Percentiles rank a stretch among this genome's conserved stretches.
Conservation (phyloP, 2,329 filamentous ascomycete species). For the Paraphoma chrysanthemicola region DNA sequence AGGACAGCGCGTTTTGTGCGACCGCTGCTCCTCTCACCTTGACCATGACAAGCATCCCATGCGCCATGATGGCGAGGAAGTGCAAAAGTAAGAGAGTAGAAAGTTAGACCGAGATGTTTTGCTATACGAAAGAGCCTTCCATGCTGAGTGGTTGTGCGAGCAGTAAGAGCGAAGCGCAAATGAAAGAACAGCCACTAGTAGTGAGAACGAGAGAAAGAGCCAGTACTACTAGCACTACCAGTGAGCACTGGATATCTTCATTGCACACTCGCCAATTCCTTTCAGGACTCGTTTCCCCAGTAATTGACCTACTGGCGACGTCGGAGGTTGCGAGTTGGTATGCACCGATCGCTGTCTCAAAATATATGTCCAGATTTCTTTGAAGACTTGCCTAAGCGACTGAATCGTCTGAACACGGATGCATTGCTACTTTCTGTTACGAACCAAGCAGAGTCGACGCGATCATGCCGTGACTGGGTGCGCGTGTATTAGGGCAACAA, state of each 20-base stretch:
- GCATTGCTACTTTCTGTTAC: too few species aligned
- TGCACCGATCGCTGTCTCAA: too few species aligned
- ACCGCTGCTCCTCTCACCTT: slow-evolving; percentile 5
- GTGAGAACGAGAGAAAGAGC: not conserved
- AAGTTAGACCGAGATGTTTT: slow-evolving; percentile 1
- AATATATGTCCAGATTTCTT: too few species aligned
- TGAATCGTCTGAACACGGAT: too few species aligned
- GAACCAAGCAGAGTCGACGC: too few species aligned
- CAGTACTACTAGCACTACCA: not conserved
- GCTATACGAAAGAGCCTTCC: slow-evolving; percentile 1
- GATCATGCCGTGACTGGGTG: too few species aligned
- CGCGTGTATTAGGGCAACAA: too few species aligned
- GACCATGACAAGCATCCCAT: slow-evolving; percentile 1
- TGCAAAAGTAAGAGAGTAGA: slow-evolving; percentile 6
- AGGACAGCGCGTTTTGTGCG: slow-evolving; percentile 1
- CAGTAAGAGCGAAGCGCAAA: not conserved
- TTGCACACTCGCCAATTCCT: too few species aligned
- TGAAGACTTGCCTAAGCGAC: too few species aligned
- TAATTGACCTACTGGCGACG: too few species aligned
- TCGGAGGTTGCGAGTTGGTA: too few species aligned
- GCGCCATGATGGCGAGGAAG: slow-evolving; percentile 7
- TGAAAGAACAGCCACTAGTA: not conserved
- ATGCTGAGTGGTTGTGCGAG: not conserved
- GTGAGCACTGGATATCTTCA: not conserved
- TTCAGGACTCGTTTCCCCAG: too few species aligned